These are phyloP conservation scores for Diutina sp. DNA, from an alignment of 1,139 yeast genomes.

Conservation along the genomic window DNA sequence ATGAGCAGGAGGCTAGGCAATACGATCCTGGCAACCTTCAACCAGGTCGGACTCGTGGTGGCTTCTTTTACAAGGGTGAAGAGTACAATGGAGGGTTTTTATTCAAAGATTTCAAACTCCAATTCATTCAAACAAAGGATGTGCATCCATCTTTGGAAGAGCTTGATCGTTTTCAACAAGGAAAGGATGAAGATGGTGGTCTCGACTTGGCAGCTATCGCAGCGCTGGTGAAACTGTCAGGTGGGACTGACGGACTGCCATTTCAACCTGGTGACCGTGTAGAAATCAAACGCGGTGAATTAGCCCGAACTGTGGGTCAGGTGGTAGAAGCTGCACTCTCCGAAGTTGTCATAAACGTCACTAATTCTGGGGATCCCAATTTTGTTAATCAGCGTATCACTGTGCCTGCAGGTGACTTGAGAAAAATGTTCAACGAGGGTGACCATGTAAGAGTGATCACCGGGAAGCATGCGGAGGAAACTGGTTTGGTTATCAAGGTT, in stretches of 20 bases:
- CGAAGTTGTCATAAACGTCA: slow-evolving; percentile 47
- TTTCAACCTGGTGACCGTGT: slow-evolving; percentile 95
- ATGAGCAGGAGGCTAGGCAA: slow-evolving; percentile 52
- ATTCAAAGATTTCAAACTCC: slow-evolving; percentile 75
- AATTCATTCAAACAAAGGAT: slow-evolving; percentile 67
- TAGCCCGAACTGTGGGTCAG: slow-evolving; percentile 75
- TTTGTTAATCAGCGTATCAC: slow-evolving; percentile 37
- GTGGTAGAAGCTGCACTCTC: slow-evolving; percentile 56
- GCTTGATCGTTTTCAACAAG: slow-evolving; percentile 67
- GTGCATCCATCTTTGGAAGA: slow-evolving; percentile 86
- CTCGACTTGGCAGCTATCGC: slow-evolving; percentile 80
- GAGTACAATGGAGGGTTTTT: slow-evolving; percentile 85
- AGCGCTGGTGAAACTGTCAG: slow-evolving; percentile 59
- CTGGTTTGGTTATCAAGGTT: slow-evolving; percentile 83
- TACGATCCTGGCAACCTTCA: slow-evolving; percentile 48
- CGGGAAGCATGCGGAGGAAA: slow-evolving; percentile 87
- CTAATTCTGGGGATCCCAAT: slow-evolving; percentile 38
- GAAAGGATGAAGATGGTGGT: slow-evolving; percentile 57
- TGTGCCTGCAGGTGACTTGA: slow-evolving; percentile 68
- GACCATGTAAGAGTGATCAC: slow-evolving; percentile 90
- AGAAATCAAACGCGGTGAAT: slow-evolving; percentile 87
- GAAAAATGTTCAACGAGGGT: slow-evolving; percentile 82
- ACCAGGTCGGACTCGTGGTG: slow-evolving; percentile 62
- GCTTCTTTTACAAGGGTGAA: slow-evolving; percentile 70
- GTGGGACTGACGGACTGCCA: slow-evolving; percentile 11